These are phyloP conservation scores for Circinella minor DNA, from an alignment of 371 early-diverging fungal species.

Conservation along the genomic window DNA sequence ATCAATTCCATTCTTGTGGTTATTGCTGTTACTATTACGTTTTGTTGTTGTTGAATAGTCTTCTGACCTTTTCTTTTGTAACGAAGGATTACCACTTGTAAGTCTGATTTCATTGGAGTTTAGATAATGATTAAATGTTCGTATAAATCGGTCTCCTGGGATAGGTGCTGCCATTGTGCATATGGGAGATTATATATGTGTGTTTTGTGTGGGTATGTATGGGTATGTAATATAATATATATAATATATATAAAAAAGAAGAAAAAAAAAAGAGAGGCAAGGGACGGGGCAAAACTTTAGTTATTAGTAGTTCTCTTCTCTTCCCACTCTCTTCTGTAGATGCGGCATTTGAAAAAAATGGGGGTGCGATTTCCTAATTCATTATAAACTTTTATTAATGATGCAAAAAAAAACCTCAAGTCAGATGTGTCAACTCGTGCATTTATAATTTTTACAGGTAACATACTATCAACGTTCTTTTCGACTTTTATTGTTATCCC, in stretches of 20 bases:
- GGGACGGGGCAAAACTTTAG: too few species aligned
- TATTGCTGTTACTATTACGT: conserved; percentile 9
- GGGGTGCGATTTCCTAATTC: too few species aligned
- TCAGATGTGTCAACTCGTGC: too few species aligned
- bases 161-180: conserved; percentile 38
- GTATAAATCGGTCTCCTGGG: conserved; percentile 62
- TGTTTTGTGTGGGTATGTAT: not conserved
- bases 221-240: not conserved
- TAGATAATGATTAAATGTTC: conserved; percentile 63
- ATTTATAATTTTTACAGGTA: too few species aligned
- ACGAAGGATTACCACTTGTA: conserved; percentile 16
- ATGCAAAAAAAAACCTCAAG: too few species aligned
- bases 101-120: conserved; percentile 54
- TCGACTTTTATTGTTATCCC: too few species aligned
- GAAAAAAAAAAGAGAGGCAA: not conserved
- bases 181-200: not conserved
- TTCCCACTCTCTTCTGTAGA: too few species aligned
- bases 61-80: conserved; percentile 8
- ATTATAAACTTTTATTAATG: too few species aligned
- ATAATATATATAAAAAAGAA: not conserved
- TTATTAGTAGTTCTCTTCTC: too few species aligned
- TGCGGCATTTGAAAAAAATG: too few species aligned
- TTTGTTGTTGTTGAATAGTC: not conserved
- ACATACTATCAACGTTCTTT: too few species aligned
- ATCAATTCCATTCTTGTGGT: not conserved